Base-by-base conservation (phyloP, 139 green algal genomes). In the Coccomyxa sp. region DNA sequence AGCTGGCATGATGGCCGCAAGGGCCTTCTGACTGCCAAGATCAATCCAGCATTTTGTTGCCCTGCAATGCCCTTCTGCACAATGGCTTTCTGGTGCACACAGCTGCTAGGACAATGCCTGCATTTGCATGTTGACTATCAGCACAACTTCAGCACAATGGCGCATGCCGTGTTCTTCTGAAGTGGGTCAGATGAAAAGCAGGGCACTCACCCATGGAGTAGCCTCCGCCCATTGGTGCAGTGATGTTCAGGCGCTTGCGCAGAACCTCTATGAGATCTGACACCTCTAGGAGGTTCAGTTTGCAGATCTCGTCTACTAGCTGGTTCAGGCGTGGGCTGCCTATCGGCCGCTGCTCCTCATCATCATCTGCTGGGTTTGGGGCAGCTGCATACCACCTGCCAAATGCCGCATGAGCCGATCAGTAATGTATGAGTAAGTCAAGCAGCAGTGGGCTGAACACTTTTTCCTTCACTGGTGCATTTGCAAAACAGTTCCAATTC, bases 261-360 rank as follows among this genome's bases (percentile, higher is more conserved):
- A 98, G 85, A 21, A 97, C 87, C 23, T 95, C 89, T 0, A 92
- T 94, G 10, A 98, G 86, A 82, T 91, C 90, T 82, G 84, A 89
- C 57, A 92, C 90, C 66, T 98, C 94, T 28, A 97, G 71, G 9
- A 98, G 86, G 27, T 93, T 94, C 7, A 98, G 87, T 15, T 86
- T 76, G 71, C 93, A 81, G 16, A 98, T 94, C 60, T 93, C 87
- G 12, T 94, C 89, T 15, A 93, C 94, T 0, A 98, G 85, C 80
- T 84, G 82, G 59, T 89, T 82, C 17, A 96, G 86, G 75, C 82
- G 78, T 28, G 30, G 57, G 14, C 57, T 79, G 15, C 74, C 80
- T 13, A 76, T 16, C 23, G 66, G 79, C 13, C 81, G 51, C 13
- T 30, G 23, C 58, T 85, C 68, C 21, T 79, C 81, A 81, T 81